Percentiles rank a stretch among this genome's conserved stretches.
These are phyloP conservation scores for Trichoderma sp. DNA, from an alignment of 2,329 filamentous ascomycete species.

Conservation along the genomic window DNA sequence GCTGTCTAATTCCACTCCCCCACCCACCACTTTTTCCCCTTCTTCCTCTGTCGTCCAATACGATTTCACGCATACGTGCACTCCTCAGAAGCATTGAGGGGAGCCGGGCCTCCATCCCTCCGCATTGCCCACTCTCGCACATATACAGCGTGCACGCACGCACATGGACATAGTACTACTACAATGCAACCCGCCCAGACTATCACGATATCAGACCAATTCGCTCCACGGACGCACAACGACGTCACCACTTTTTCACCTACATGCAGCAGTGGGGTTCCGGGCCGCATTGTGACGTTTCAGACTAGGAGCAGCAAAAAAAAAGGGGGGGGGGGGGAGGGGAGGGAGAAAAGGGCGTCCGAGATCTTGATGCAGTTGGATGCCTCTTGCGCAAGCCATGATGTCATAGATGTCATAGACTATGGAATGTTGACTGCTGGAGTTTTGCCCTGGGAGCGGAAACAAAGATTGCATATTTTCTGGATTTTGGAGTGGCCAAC, in stretches of 20 bases:
- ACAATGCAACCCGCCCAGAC: not conserved
- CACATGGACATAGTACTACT: not conserved
- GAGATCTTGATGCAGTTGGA: not conserved
- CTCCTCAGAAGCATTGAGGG: not conserved
- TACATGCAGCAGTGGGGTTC: not conserved
- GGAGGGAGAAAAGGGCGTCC: not conserved
- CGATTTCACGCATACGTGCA: not conserved
- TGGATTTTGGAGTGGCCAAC: not conserved
- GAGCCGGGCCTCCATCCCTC: no score
- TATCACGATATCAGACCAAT: not conserved
- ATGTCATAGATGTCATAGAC: constrained; percentile 1
- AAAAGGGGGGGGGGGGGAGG: not conserved
- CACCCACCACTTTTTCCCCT: no score
- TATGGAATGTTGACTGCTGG: not conserved
- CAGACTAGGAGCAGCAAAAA: not conserved
- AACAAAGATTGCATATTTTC: not conserved
- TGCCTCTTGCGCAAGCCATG: not conserved
- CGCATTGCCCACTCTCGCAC: no score
- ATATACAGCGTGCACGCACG: no score
- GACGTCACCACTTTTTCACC: constrained; percentile 3
- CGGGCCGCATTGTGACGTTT: constrained; percentile 12
- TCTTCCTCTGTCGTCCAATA: not conserved
- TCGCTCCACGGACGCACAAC: not conserved
- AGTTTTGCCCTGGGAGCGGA: not conserved
- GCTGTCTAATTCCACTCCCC: not conserved